Evolutionary conservation across 2,329 filamentous ascomycete genomes (phyloP), one percentile per base, ranked within the genome.

Genomic region (Penicillium sp.): DNA sequence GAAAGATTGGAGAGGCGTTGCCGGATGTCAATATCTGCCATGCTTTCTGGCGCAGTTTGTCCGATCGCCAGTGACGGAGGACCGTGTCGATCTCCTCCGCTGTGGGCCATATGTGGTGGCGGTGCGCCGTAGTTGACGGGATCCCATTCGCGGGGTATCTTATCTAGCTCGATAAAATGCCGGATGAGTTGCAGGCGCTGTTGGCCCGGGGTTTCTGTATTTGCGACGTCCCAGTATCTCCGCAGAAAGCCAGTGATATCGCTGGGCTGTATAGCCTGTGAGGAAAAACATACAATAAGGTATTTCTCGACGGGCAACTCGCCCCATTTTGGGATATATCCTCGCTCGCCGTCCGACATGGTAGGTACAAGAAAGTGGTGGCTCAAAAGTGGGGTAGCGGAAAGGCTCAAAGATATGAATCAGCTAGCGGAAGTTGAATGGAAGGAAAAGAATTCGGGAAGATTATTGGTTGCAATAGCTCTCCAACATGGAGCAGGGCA

Each of bases 121-220:
- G 48, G 48, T 50, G 48, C 48, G 25, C 48, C 48, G 11, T 50
- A 35, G 48, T 35, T 50, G 48, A 50, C 48, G 25, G 48, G 48
- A 34, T 50, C 48, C 34, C 48, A 50, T 50, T 53, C 50, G 34
- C 50, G 50, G 37, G 50, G 50, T 15, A 41, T 53, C 35, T 53
- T 20, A 53, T 53, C 50, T 3, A 53, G 35, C 41, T 53, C 17
- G 35, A 31, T 53, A 39, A 31, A 53, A 41, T 41, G 50, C 34
- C 50, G 35, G 34, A 39, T 41, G 15, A 53, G 50, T 10, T n/a
- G 42, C 5, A 45, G 42, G 20, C 42, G 42, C 25, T 28, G 42
- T 28, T 45, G 42, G 11, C 4, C 4, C 6, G 42, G 42, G 17
- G 11, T 2, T 17, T 45, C 20, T 45, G 20, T 11, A 14, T 3